These are phyloP conservation scores for Phytophthora pini DNA, from an alignment of 352 stramenopile species.

Conservation along the genomic window DNA sequence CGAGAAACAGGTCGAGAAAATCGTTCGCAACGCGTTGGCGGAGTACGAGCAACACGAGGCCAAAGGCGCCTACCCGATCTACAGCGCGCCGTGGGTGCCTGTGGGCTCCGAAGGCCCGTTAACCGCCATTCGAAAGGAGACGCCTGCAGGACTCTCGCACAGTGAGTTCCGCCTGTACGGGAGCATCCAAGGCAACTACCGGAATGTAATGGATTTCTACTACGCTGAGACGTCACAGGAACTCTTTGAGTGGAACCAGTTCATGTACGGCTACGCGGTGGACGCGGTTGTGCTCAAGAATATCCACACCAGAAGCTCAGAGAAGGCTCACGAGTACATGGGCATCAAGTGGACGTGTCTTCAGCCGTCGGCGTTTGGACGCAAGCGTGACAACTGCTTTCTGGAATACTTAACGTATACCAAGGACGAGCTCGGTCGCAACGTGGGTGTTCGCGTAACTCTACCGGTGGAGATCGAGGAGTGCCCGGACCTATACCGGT, in stretches of 20 bases:
- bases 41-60: conserved; percentile 46
- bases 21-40: conserved; percentile 34
- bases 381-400: conserved; percentile 74
- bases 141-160: conserved; percentile 16
- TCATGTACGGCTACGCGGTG: conserved; percentile 67
- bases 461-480: conserved; percentile 68
- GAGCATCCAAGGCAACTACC: conserved; percentile 61
- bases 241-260: conserved; percentile 73
- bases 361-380: conserved; percentile 56
- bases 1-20: conserved; percentile 39
- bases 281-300: conserved; percentile 80
- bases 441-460: conserved; percentile 73
- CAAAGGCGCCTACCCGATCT: conserved; percentile 41
- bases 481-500: conserved; percentile 54
- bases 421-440: conserved; percentile 58
- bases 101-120: conserved; percentile 37
- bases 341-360: conserved; percentile 85
- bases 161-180: conserved; percentile 65
- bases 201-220: conserved; percentile 70
- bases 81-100: conserved; percentile 34
- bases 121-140: conserved; percentile 43
- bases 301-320: conserved; percentile 57
- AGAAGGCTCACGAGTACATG: conserved; percentile 63
- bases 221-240: conserved; percentile 68
- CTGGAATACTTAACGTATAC: conserved; percentile 79